phyloP scores from a whole-genome alignment of 169 alveolate genomes.

The Babesia gibsoni region DNA sequence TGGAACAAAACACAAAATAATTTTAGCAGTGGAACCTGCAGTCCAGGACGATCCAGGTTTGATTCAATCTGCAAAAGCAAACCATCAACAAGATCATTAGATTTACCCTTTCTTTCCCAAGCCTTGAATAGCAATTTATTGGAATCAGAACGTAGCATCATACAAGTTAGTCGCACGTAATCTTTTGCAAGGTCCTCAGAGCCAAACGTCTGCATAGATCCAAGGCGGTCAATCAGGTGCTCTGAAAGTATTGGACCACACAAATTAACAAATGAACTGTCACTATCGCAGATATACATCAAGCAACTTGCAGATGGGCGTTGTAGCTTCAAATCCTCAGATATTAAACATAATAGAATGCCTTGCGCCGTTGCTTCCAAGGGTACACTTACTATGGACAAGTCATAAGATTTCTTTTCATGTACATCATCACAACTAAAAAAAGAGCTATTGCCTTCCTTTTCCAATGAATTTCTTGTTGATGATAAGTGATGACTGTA shows the following conservation, averaged over 20 bases:
- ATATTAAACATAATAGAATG: slow-evolving; percentile 33
- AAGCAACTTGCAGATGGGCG: slow-evolving; percentile 11
- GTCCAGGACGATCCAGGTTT: slow-evolving; percentile 34
- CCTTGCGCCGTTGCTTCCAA: slow-evolving; percentile 10
- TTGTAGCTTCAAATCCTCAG: slow-evolving; percentile 48
- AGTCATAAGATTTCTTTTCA: neutral
- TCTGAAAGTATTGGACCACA: slow-evolving; percentile 45
- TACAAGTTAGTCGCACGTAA: slow-evolving; percentile 11
- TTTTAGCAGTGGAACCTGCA: slow-evolving; percentile 49
- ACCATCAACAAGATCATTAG: slow-evolving; percentile 30
- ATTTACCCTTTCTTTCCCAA: slow-evolving; percentile 33
- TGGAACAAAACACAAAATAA: slow-evolving; percentile 19
- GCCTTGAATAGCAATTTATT: slow-evolving; percentile 30
- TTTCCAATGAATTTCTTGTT: neutral
- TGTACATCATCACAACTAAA: neutral
- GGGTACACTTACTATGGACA: neutral
- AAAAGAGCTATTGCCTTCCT: neutral
- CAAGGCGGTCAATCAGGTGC: slow-evolving; percentile 41
- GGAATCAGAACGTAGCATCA: slow-evolving; percentile 3
- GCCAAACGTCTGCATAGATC: slow-evolving; percentile 43
- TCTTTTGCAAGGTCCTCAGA: slow-evolving; percentile 57
- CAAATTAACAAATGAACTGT: slow-evolving; percentile 4
- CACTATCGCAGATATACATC: slow-evolving; percentile 15
- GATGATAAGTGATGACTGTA: neutral
- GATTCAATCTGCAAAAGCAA: slow-evolving; percentile 54